Conservation (phyloP, 805 yeast genomes). For the Saturnispora saitoi region DNA sequence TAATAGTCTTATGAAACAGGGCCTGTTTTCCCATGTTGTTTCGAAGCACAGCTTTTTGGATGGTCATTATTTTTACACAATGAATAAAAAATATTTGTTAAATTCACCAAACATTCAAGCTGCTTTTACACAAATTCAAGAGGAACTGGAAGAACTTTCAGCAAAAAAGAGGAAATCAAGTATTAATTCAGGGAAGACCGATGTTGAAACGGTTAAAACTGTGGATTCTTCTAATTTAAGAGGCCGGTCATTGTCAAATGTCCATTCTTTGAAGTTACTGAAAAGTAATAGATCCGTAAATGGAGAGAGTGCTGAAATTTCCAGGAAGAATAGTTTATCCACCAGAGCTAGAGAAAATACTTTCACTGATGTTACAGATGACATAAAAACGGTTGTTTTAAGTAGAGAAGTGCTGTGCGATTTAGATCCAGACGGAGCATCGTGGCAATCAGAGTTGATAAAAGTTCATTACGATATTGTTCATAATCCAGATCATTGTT, state of each 20-base stretch:
- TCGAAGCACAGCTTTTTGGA: constrained; percentile 76
- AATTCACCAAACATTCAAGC: constrained; percentile 4
- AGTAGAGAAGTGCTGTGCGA: constrained; percentile 62
- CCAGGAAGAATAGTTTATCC: not conserved
- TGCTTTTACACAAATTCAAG: constrained; percentile 3
- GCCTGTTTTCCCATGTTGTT: constrained; percentile 74
- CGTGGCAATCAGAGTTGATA: constrained; percentile 69
- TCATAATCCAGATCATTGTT: constrained; percentile 92
- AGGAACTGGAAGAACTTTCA: not conserved
- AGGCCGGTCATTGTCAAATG: constrained; percentile 4
- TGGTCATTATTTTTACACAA: constrained; percentile 85
- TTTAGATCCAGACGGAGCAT: constrained; percentile 63
- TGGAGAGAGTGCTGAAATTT: not conserved
- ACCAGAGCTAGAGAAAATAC: not conserved
- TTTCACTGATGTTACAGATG: constrained; percentile 7
- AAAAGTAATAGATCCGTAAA: not conserved
- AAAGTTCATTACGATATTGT: constrained; percentile 85
- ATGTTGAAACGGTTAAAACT: constrained; percentile 1
- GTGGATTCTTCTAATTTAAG: constrained; percentile 1
- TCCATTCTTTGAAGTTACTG: constrained; percentile 2
- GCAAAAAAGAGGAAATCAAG: constrained; percentile 4
- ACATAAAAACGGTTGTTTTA: constrained; percentile 37
- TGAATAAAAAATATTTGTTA: constrained; percentile 43
- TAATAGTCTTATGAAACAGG: constrained; percentile 61
- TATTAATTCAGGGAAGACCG: constrained; percentile 3